Percentiles rank a stretch among this genome's conserved stretches.
phyloP scores from a whole-genome alignment of 257 asterid genomes.

The Apocynum venetum region DNA sequence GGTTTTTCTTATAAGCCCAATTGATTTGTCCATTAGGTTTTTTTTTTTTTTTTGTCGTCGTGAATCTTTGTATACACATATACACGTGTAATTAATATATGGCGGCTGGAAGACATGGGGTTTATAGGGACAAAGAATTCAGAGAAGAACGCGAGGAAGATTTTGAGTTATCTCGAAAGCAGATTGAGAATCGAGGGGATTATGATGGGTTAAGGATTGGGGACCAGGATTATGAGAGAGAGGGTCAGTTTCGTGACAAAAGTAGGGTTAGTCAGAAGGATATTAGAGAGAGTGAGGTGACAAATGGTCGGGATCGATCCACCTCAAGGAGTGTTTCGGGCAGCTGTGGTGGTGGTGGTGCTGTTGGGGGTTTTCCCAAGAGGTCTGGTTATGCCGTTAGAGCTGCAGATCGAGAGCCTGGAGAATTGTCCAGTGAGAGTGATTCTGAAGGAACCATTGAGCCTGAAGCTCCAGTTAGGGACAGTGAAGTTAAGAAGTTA shows the following conservation, averaged over 20 bases:
- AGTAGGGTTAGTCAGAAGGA: conserved; percentile 55
- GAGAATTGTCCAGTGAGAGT: conserved; percentile 76
- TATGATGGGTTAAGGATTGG: conserved; percentile 43
- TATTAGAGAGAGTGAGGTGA: conserved; percentile 44
- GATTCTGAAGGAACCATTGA: conserved; percentile 68
- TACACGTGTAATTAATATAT: conserved; percentile 19
- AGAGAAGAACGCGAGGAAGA: conserved; percentile 57
- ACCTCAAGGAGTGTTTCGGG: conserved; percentile 52
- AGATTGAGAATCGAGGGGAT: conserved; percentile 37
- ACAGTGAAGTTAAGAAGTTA: conserved; percentile 26
- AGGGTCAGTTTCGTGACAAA: conserved; percentile 25
- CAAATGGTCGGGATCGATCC: conserved; percentile 39
- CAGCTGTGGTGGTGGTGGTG: conserved; percentile 27
- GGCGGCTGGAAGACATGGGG: conserved; percentile 82
- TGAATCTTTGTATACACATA: background rate
- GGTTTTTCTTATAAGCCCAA: conserved; percentile 18
- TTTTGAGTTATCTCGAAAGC: conserved; percentile 43
- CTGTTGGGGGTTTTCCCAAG: conserved; percentile 24
- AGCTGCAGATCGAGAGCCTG: conserved; percentile 66
- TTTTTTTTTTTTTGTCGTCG: background rate
- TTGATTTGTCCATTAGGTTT: background rate
- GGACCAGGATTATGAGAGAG: conserved; percentile 37
- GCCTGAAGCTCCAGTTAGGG: conserved; percentile 33
- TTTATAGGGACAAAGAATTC: conserved; percentile 54
- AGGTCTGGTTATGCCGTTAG: conserved; percentile 23